phyloP scores from a whole-genome alignment of 2,329 filamentous ascomycete species.

The Fusarium pininemorale region DNA sequence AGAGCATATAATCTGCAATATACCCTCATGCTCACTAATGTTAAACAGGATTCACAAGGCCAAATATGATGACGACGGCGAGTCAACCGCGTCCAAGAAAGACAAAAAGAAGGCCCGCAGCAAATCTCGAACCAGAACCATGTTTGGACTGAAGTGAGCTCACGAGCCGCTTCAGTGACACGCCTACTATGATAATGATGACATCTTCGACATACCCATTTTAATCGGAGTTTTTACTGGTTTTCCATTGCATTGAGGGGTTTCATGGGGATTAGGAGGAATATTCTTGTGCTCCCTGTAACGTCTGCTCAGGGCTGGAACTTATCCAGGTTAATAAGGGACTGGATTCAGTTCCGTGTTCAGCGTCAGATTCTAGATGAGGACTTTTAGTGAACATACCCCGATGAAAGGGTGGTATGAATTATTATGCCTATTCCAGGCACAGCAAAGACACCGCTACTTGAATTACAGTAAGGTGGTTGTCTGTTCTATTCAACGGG shows the following conservation, averaged over 20 bases:
- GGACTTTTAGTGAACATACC: constrained; percentile 31
- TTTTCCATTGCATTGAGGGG: constrained; percentile 35
- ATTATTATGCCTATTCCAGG: constrained; percentile 13
- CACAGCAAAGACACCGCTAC: constrained; percentile 5
- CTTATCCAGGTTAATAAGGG: constrained; percentile 1
- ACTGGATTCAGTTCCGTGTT: constrained; percentile 8
- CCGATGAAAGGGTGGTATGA: neutral
- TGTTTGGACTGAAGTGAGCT: constrained; percentile 66
- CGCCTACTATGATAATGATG: constrained; percentile 44
- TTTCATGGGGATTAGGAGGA: constrained; percentile 28
- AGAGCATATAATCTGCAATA: neutral
- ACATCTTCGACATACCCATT: constrained; percentile 46
- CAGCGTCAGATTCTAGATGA: constrained; percentile 19
- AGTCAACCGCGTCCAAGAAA: constrained; percentile 54
- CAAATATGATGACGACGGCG: constrained; percentile 84
- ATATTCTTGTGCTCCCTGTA: constrained; percentile 23
- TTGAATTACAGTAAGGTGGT: neutral
- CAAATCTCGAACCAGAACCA: constrained; percentile 78
- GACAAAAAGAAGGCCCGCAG: constrained; percentile 73
- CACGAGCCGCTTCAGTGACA: constrained; percentile 15
- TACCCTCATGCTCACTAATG: neutral
- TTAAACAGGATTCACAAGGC: constrained; percentile 87
- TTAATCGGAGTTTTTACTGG: constrained; percentile 47
- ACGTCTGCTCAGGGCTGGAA: constrained; percentile 12
- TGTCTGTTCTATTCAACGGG: constrained; percentile 23